A percentile compares a stretch with the other conserved stretches of the same genome.
phyloP scores from a whole-genome alignment of 1,284 basidiomycete genomes.

The Rhodofomes roseus region DNA sequence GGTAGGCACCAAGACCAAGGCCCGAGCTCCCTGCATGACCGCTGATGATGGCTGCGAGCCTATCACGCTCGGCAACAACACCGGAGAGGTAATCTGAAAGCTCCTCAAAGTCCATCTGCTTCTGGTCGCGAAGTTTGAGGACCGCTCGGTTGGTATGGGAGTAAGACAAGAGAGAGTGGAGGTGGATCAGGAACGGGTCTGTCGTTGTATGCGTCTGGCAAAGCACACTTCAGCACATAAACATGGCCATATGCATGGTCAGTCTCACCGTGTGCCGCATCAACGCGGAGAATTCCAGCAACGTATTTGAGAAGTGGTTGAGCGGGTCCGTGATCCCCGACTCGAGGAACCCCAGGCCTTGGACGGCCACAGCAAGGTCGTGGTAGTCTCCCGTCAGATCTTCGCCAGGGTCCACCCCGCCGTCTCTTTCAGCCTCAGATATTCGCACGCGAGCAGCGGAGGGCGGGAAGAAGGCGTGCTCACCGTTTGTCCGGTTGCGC shows the following conservation, averaged over 20 bases:
- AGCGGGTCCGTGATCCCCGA: slow-evolving; percentile 96
- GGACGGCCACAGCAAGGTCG: slow-evolving; percentile 91
- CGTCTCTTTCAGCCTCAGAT: slow-evolving; percentile 81
- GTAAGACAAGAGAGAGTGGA: slow-evolving; percentile 88
- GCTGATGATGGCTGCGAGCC: slow-evolving; percentile 80
- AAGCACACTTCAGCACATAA: neutral
- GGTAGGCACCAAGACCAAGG: slow-evolving; percentile 83
- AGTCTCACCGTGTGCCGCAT: slow-evolving; percentile 69
- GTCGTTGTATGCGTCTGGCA: slow-evolving; percentile 77
- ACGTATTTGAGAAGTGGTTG: slow-evolving; percentile 93
- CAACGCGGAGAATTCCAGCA: slow-evolving; percentile 88
- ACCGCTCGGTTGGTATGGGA: slow-evolving; percentile 88
- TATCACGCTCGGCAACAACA: slow-evolving; percentile 88
- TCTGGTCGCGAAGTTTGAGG: slow-evolving; percentile 94
- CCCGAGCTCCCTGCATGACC: slow-evolving; percentile 80
- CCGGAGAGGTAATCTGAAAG: slow-evolving; percentile 92
- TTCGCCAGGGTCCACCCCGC: slow-evolving; percentile 72
- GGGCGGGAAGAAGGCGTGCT: slow-evolving; percentile 38
- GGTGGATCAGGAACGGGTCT: slow-evolving; percentile 84
- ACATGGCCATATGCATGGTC: neutral
- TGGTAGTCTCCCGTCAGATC: slow-evolving; percentile 97
- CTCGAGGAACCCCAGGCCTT: slow-evolving; percentile 96
- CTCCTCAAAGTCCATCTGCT: slow-evolving; percentile 98
- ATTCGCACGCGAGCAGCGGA: slow-evolving; percentile 31
- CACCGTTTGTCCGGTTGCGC: slow-evolving; percentile 81